Percentiles rank a stretch among this genome's conserved stretches.
Conservation (phyloP, 2,329 filamentous ascomycete species). For the Periconia digitata region DNA sequence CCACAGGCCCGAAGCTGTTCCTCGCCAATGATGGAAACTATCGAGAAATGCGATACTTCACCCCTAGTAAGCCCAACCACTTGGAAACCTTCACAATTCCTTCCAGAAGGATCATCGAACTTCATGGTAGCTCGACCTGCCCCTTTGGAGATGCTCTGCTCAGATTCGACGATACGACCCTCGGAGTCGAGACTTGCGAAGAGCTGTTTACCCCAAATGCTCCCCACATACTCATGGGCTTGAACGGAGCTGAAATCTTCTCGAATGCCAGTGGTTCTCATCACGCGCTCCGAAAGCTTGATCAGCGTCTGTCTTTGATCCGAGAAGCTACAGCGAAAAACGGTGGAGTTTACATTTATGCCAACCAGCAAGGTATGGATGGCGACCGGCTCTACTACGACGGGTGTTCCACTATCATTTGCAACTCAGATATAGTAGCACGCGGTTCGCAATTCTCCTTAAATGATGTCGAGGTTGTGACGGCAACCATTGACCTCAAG, state of each 20-base stretch:
- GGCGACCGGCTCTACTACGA: slow-evolving; percentile 35
- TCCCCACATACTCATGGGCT: slow-evolving; percentile 61
- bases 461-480: slow-evolving; percentile 51
- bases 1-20: slow-evolving; percentile 61
- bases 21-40: slow-evolving; percentile 70
- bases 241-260: slow-evolving; percentile 70
- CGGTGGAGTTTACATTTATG: slow-evolving; percentile 66
- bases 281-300: slow-evolving; percentile 67
- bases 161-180: slow-evolving; percentile 60
- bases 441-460: slow-evolving; percentile 68
- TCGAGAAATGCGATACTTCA: slow-evolving; percentile 44
- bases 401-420: slow-evolving; percentile 61
- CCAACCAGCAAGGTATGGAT: slow-evolving; percentile 60
- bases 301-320: slow-evolving; percentile 66
- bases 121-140: slow-evolving; percentile 42
- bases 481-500: slow-evolving; percentile 63
- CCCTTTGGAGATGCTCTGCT: slow-evolving; percentile 71
- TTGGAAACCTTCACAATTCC: slow-evolving; percentile 54
- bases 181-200: slow-evolving; percentile 69
- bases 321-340: slow-evolving; percentile 64
- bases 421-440: slow-evolving; percentile 64
- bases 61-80: slow-evolving; percentile 25
- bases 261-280: slow-evolving; percentile 70
- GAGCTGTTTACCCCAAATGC: slow-evolving; percentile 38
- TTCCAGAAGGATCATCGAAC: slow-evolving; percentile 49